A percentile compares a stretch with the other conserved stretches of the same genome.
Evolutionary conservation across 352 stramenopile species (phyloP).

Genomic region (Globisporangium orthogonon): DNA sequence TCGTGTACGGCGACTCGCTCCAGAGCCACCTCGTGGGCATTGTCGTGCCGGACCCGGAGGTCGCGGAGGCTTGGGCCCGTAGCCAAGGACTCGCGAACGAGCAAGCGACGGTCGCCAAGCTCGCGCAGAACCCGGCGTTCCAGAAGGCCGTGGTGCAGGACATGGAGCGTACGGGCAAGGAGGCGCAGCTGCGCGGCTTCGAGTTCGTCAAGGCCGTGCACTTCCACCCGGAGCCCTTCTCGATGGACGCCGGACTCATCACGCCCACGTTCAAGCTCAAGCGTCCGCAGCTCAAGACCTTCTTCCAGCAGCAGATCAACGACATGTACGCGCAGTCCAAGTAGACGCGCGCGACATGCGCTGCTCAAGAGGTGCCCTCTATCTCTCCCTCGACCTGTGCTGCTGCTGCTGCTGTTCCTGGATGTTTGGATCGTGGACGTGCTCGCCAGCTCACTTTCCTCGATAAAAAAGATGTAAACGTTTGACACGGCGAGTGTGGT

Average conservation of each 20-base stretch:
- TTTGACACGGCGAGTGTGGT: too few relatives aligned
- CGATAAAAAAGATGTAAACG: too few relatives aligned
- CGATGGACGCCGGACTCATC: constrained; percentile 88
- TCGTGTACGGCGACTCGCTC: constrained; percentile 95
- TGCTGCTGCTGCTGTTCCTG: neutral
- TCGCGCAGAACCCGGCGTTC: constrained; percentile 41
- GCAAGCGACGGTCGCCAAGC: constrained; percentile 22
- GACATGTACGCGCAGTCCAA: constrained; percentile 42
- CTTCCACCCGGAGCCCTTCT: constrained; percentile 83
- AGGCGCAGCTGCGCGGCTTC: constrained; percentile 84
- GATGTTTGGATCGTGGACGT: too few relatives aligned
- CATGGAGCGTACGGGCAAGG: constrained; percentile 49
- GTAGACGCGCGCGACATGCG: constrained; percentile 6
- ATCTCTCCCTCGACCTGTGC: neutral
- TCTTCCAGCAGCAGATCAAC: constrained; percentile 43
- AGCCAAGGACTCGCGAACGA: constrained; percentile 23
- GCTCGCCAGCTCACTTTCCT: too few relatives aligned
- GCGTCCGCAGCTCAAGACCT: constrained; percentile 50
- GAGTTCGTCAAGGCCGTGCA: constrained; percentile 88
- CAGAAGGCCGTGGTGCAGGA: constrained; percentile 66
- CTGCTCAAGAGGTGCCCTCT: neutral
- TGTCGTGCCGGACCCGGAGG: constrained; percentile 81
- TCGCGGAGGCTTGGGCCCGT: constrained; percentile 47
- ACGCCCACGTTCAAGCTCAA: constrained; percentile 97
- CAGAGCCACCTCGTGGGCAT: constrained; percentile 93